Percentiles rank a stretch among this genome's conserved stretches.
Conservation (phyloP, 495 filamentous ascomycete species). For the Hypoxylon fragiforme region DNA sequence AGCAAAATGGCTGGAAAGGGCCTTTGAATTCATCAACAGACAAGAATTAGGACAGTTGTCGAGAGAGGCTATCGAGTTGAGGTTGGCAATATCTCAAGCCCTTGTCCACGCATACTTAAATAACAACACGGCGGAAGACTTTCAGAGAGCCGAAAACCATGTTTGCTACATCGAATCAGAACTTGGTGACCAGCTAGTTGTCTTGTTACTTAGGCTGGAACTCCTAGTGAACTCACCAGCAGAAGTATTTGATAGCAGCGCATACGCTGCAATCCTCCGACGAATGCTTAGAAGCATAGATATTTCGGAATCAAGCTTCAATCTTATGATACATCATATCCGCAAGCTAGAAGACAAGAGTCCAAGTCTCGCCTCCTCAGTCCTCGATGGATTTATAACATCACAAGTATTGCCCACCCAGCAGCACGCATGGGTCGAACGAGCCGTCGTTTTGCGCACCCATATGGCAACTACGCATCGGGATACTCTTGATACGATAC, state of each 20-base stretch:
- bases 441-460: slow-evolving; percentile 28
- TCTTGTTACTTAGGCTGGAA: slow-evolving; percentile 73
- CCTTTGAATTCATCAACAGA: slow-evolving; percentile 60
- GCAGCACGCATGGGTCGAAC: slow-evolving; percentile 33
- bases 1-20: slow-evolving; percentile 74
- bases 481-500: slow-evolving; percentile 29
- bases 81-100: slow-evolving; percentile 66
- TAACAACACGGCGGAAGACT: slow-evolving; percentile 45
- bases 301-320: slow-evolving; percentile 65
- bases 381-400: slow-evolving; percentile 63
- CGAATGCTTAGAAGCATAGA: slow-evolving; percentile 60
- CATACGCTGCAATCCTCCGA: slow-evolving; percentile 55
- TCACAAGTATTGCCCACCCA: slow-evolving; percentile 41
- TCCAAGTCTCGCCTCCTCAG: slow-evolving; percentile 53
- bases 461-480: slow-evolving; percentile 30
- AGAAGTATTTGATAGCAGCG: slow-evolving; percentile 50
- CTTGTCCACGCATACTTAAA: slow-evolving; percentile 59
- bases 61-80: slow-evolving; percentile 62
- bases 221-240: slow-evolving; percentile 52
- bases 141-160: slow-evolving; percentile 59
- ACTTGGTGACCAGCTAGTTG: slow-evolving; percentile 62
- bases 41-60: slow-evolving; percentile 62
- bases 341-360: slow-evolving; percentile 64
- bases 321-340: slow-evolving; percentile 69
- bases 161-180: slow-evolving; percentile 62